Evolutionary conservation across 1,284 basidiomycete genomes (phyloP), one percentile per base, ranked within the genome.

Genomic region (Ustilago bromivora): DNA sequence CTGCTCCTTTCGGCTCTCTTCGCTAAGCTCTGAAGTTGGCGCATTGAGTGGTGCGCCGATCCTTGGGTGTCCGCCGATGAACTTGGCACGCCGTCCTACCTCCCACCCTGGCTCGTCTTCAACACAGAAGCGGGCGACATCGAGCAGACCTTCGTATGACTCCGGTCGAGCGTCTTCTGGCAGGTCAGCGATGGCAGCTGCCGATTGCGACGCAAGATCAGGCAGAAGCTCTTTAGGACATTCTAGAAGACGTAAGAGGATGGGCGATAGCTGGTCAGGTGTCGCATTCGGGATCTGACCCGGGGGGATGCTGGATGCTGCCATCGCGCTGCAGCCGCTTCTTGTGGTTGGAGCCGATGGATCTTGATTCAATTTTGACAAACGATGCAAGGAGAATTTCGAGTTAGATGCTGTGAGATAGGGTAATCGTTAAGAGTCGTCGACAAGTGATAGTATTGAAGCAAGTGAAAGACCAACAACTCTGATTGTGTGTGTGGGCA

Each of bases 31-130:
- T 0, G 66, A 66, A 8, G 61, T 73, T 17, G 80, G 77, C 28
- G 51, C 71, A 57, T 61, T 71, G 56, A 76, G 63, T 0, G 71
- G 79, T 7, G 80, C 73, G 13, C 80, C 80, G 47, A 83, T 84
- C 28, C 78, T 57, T 12, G 81, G 81, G 64, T 83, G 81, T 0
- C 81, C 81, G 1, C 78, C 74, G 52, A 83, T 62, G 53, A 84
- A 74, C 51, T 70, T 64, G 35, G 67, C 77, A 4, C 74, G 54
- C 28, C 78, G 71, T 5, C 67, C 56, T 2, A 51, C 61, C 17
- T 60, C 36, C 84, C 84, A 85, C 12, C 83, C 83, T 32, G 84
- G 84, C 31, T 84, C 84, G 28, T 86, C 84, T 31, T 86, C 84
- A 10, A 86, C 76, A 57, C 84, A 84, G 68, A 80, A 85, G 13